Evolutionary conservation across 805 yeast species (phyloP), one percentile per base, ranked within the genome.

Genomic region (Naumovozyma baii): DNA sequence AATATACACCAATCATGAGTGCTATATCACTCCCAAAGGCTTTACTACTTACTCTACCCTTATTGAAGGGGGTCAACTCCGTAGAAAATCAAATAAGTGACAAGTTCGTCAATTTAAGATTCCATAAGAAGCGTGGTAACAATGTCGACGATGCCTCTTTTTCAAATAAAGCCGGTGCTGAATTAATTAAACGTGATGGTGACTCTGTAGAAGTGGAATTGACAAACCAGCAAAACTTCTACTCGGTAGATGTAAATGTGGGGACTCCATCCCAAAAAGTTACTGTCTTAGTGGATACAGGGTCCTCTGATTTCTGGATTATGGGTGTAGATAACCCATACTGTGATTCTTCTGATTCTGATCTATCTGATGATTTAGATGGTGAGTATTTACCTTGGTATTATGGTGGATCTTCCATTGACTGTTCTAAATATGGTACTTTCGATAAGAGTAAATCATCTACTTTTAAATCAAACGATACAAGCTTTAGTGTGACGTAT

Each of bases 221-320:
- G 15, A 47, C 50, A 8, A 73, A 73, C 45, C 61, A 64, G 38
- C 44, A 51, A 12, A 56, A 66, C 5, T 75, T 72, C 45, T 75
- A 72, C 47, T 59, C 72, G 15, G 72, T 69, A 2, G 61, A 60
- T 4, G 43, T 74, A 25, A 49, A 57, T 18, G 54, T 82, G 16
- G 90, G 92, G 3, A 72, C 83, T 0, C 71, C 78, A 1, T 52
- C 65, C 1, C 80, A 80, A 49, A 56, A 63, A n/a, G 64, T 80
- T 4, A 65, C 64, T 8, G 75, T 80, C 8, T 55, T 78, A 30
- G 54, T 82, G n/a, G 92, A 82, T 51, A 82, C 88, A 1, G 92
- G 90, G 2, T 80, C 87, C 0, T 71, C 83, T 0, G 90, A 82
- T 55, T 60, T 83, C 17, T 80, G 57, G 56, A 74, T 80, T 17